A percentile compares a stretch with the other conserved stretches of the same genome.
Evolutionary conservation across 805 yeast genomes (phyloP).

Genomic region (Cyberlindnera subsufficiens): DNA sequence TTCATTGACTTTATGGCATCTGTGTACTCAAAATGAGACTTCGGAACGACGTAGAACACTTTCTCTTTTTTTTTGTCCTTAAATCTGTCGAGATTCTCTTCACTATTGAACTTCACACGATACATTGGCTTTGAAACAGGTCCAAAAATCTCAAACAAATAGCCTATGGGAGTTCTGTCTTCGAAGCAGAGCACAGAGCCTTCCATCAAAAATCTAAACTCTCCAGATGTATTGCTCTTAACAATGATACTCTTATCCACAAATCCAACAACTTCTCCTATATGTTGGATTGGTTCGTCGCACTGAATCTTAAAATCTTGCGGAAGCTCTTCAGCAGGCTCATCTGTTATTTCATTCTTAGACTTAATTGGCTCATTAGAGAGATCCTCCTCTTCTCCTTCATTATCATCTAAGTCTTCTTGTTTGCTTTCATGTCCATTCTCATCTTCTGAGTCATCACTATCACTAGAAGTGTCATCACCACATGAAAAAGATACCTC

Average conservation of each 20-base stretch:
- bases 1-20: conserved; percentile 60
- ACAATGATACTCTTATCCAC: conserved; percentile 72
- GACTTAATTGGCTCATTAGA: conserved; percentile 59
- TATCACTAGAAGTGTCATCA: not conserved
- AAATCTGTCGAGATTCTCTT: conserved; percentile 43
- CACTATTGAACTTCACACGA: conserved; percentile 58
- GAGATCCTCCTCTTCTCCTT: conserved; percentile 14
- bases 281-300: conserved; percentile 59
- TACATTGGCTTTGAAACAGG: conserved; percentile 77
- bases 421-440: conserved; percentile 4
- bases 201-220: conserved; percentile 75
- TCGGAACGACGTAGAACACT: conserved; percentile 75
- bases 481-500: not conserved
- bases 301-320: conserved; percentile 53
- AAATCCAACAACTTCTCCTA: conserved; percentile 64
- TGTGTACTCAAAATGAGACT: conserved; percentile 74
- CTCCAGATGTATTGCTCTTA: conserved; percentile 73
- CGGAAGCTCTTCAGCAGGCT: conserved; percentile 62
- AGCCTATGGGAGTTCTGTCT: conserved; percentile 67
- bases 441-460: conserved; percentile 1
- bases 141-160: conserved; percentile 85
- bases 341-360: conserved; percentile 70
- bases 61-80: conserved; percentile 44
- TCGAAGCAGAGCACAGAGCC: conserved; percentile 74
- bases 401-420: conserved; percentile 11